phyloP scores from a whole-genome alignment of 192 early-diverging fungal species.

The Chytriomyces sp. region DNA sequence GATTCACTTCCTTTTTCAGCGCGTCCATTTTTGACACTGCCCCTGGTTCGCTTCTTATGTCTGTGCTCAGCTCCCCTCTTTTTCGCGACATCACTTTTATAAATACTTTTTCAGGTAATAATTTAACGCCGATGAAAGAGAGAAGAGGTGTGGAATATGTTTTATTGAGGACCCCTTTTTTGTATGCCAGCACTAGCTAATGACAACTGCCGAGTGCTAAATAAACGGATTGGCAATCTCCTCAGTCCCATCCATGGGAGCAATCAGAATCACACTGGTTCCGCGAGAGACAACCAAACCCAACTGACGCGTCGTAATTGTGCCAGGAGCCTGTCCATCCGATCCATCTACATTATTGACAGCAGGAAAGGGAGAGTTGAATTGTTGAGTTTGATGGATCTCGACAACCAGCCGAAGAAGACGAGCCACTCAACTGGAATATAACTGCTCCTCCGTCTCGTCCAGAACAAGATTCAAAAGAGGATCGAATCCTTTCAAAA shows the following conservation, averaged over 20 bases:
- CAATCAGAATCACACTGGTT: constrained; percentile 86
- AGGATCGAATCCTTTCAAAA: constrained; percentile 90
- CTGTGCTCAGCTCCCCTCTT: too few species aligned
- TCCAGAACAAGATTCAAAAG: constrained; percentile 94
- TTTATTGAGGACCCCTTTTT: neutral
- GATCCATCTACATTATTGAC: constrained; percentile 2
- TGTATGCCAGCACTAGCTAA: neutral
- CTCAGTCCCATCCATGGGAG: constrained; percentile 87
- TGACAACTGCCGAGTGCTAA: constrained; percentile 2
- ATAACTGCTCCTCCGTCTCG: constrained; percentile 81
- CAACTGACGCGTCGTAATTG: constrained; percentile 67
- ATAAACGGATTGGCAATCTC: constrained; percentile 91
- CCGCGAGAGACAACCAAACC: constrained; percentile 91
- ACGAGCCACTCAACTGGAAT: constrained; percentile 29
- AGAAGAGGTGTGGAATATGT: too few species aligned
- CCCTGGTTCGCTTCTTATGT: too few species aligned
- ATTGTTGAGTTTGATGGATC: too few species aligned
- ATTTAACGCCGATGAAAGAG: too few species aligned
- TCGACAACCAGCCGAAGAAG: too few species aligned
- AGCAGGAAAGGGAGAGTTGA: neutral
- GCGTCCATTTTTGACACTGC: too few species aligned
- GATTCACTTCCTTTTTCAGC: too few species aligned
- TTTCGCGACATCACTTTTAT: too few species aligned
- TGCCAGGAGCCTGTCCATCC: constrained; percentile 21
- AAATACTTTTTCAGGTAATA: too few species aligned